These are phyloP conservation scores for Paraconiothyrium brasiliense DNA, from an alignment of 2,329 filamentous ascomycete species.

Conservation along the genomic window DNA sequence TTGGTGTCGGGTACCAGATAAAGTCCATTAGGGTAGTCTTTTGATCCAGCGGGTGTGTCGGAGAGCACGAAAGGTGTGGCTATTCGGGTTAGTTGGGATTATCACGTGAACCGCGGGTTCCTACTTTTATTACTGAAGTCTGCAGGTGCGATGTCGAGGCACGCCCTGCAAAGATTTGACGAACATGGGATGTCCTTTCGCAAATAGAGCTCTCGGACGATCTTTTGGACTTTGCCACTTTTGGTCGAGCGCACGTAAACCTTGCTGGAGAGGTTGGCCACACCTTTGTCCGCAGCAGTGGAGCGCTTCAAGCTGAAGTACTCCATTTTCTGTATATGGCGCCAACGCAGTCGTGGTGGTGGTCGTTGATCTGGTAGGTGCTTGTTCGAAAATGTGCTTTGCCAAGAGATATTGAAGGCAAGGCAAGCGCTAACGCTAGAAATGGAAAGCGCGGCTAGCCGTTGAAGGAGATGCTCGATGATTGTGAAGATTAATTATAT, in stretches of 20 bases:
- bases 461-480: not conserved
- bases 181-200: constrained; percentile 98
- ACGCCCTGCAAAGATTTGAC: constrained; percentile 83
- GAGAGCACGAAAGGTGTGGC: constrained; percentile 87
- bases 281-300: constrained; percentile 61
- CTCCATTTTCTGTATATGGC: constrained; percentile 35
- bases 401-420: constrained; percentile 39
- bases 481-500: not conserved
- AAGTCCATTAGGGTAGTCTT: constrained; percentile 83
- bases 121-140: constrained; percentile 82
- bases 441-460: constrained; percentile 13
- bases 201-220: constrained; percentile 95
- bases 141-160: constrained; percentile 76
- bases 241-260: constrained; percentile 94
- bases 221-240: constrained; percentile 97
- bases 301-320: constrained; percentile 67
- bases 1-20: constrained; percentile 98
- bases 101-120: constrained; percentile 20
- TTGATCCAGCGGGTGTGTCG: constrained; percentile 85
- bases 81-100: constrained; percentile 51
- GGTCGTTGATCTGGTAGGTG: constrained; percentile 20
- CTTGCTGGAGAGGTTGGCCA: constrained; percentile 89
- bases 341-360: constrained; percentile 13
- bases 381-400: constrained; percentile 35
- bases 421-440: constrained; percentile 21